Base-by-base conservation (phyloP, 2,329 filamentous ascomycete genomes). In the Colletotrichum trifolii region DNA sequence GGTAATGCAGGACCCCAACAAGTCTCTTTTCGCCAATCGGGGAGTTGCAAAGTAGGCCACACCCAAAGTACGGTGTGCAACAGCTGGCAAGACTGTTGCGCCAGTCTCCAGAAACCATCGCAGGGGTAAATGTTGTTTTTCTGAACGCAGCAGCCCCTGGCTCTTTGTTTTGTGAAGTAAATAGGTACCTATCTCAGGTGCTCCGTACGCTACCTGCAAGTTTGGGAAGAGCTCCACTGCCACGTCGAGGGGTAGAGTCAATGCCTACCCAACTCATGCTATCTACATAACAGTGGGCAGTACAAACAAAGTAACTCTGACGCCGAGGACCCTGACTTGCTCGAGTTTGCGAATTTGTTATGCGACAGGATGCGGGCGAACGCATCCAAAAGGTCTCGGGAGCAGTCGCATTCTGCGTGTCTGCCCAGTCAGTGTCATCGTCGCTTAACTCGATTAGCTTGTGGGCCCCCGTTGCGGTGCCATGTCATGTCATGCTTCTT, bases 1-100 rank as follows among this genome's bases (percentile, higher is more conserved):
- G 25, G 15, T 43, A 46, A 58, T 57, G 47, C 58, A 63, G 63
- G 63, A 25, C 63, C 63, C 64, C 60, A 64, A 59, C 48, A 64
- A 64, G 43, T 49, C 36, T 13, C 43, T 48, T 25, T 34, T 66
- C 49, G 54, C 64, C 64, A 66, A 66, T 66, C 60, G 64, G 64
- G 64, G 60, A 59, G 46, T 66, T 66, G 47, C 59, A 17, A 54
- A 49, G 60, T 45, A 50, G 48, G 35, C 35, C 60, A 50, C 48
- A 60, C 54, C 50, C 60, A 59, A 64, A 66, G 54, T 64, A 66
- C 64, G 64, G 64, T 66, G 64, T 66, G 64, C 60, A 54, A 64
- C 52, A 62, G 46, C 58, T 65, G 57, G 46, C 58, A 53, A 65
- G 63, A 65, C 47, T 65, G 56, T 65, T 58, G 46, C 52, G 52